These are phyloP conservation scores for Aureobasidium melanogenum DNA, from an alignment of 2,329 filamentous ascomycete genomes.

Conservation along the genomic window DNA sequence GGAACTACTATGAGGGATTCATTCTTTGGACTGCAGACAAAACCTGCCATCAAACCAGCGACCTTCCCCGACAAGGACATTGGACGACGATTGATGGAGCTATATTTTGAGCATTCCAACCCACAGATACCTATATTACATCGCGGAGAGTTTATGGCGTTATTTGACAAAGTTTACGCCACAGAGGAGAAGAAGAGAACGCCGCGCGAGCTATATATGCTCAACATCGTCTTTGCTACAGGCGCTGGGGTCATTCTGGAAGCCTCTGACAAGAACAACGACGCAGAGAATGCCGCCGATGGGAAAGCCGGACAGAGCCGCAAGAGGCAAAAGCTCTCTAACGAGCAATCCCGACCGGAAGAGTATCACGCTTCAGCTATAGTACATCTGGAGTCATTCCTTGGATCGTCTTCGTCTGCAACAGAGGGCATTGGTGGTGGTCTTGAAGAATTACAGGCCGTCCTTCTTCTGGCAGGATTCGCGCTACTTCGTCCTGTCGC, in stretches of 20 bases:
- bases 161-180: constrained; percentile 75
- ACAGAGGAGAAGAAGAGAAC: constrained; percentile 58
- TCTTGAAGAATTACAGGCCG: constrained; percentile 86
- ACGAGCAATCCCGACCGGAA: constrained; percentile 62
- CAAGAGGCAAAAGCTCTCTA: constrained; percentile 46
- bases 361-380: constrained; percentile 95
- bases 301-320: constrained; percentile 23
- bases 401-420: constrained; percentile 52
- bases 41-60: constrained; percentile 76
- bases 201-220: constrained; percentile 77
- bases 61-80: constrained; percentile 72
- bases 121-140: constrained; percentile 92
- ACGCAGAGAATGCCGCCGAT: constrained; percentile 20
- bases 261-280: constrained; percentile 25
- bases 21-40: constrained; percentile 93
- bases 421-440: constrained; percentile 71
- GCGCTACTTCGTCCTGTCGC: constrained; percentile 84
- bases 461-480: constrained; percentile 82
- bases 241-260: constrained; percentile 85
- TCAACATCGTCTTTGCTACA: constrained; percentile 97
- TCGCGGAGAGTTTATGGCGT: constrained; percentile 76
- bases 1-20: constrained; percentile 87
- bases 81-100: constrained; percentile 60
- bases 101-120: constrained; percentile 95
- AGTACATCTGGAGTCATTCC: constrained; percentile 78